These are phyloP conservation scores for Lasiodiplodia sp. DNA, from an alignment of 2,329 filamentous ascomycete genomes.

Conservation along the genomic window DNA sequence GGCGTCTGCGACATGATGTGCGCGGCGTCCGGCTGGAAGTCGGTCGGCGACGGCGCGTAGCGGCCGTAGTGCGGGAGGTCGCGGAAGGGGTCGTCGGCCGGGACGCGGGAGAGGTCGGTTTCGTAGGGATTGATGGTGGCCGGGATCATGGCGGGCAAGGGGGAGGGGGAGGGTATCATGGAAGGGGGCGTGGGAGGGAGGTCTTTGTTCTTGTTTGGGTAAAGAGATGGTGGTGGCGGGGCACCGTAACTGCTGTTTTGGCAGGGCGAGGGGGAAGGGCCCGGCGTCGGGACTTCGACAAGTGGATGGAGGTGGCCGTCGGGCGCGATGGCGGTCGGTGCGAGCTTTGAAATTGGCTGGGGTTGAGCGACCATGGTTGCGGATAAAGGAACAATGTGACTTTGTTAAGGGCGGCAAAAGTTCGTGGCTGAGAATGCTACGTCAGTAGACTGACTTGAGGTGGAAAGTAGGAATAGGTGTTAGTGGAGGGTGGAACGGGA, in stretches of 20 bases:
- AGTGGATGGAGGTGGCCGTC: slow-evolving; percentile 10
- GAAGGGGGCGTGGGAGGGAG: slow-evolving; percentile 3
- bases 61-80: slow-evolving; percentile 32
- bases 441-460: slow-evolving; percentile 1
- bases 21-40: slow-evolving; percentile 30
- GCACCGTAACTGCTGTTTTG: not conserved
- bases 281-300: slow-evolving; percentile 8
- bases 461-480: not conserved
- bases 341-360: not conserved
- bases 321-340: slow-evolving; percentile 3
- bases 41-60: slow-evolving; percentile 29
- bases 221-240: not conserved
- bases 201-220: not conserved
- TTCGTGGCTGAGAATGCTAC: not conserved
- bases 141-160: not conserved
- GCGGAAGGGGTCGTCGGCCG: slow-evolving; percentile 29
- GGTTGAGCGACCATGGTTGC: slow-evolving; percentile 13
- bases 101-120: slow-evolving; percentile 28
- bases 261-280: not conserved
- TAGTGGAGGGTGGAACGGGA: not conserved
- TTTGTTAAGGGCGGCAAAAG: too few species aligned
- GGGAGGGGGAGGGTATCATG: not conserved
- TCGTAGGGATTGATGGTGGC: slow-evolving; percentile 25
- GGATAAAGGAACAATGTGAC: not conserved
- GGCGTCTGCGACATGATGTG: slow-evolving; percentile 27